Evolutionary conservation across 1,284 basidiomycete genomes (phyloP), one percentile per base, ranked within the genome.

Genomic region (Tilletia setariae): DNA sequence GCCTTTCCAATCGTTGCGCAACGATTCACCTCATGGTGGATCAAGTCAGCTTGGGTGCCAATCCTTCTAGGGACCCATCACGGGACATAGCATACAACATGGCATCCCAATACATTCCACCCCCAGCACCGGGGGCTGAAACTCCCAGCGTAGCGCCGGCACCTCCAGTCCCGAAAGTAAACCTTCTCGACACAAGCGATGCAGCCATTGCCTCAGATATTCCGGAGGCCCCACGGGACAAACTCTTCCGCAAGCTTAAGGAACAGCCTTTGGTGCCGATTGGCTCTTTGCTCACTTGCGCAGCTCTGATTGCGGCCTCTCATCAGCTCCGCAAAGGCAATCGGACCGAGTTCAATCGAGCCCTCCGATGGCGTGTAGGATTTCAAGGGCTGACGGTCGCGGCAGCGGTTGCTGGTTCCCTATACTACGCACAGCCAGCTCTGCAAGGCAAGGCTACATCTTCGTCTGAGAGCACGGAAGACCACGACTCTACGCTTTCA

Each of bases 231-330:
- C 67, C 75, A 2, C 66, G 64, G 21, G 73, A 79, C 56, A 80
- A 80, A 71, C 72, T 82, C 46, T 74, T 70, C 46, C 71, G 79
- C 46, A 81, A 80, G 69, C 68, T 82, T 68, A 77, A 72, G 35
- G 69, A 82, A 67, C 71, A 83, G 63, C 81, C 81, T 2, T 68
- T 82, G 2, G 76, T 82, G 9, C 81, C 81, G 1, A 76, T 83
- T 28, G 80, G 81, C 23, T 79, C 76, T 1, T 53, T 80, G 2
- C 67, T 78, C 2, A 83, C 81, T 1, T 73, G 71, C 51, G 79
- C 69, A 0, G 81, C 81, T 1, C 72, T 83, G 3, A 74, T 78
- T 28, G 74, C 64, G 9, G 81, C 81, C 1, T 76, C 79, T 4
- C 67, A 78, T 40, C 73, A 80, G 62, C 73, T 83, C 8, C 74